Evolutionary conservation across 805 yeast genomes (phyloP).

Genomic region (Candida methanosorbosa): DNA sequence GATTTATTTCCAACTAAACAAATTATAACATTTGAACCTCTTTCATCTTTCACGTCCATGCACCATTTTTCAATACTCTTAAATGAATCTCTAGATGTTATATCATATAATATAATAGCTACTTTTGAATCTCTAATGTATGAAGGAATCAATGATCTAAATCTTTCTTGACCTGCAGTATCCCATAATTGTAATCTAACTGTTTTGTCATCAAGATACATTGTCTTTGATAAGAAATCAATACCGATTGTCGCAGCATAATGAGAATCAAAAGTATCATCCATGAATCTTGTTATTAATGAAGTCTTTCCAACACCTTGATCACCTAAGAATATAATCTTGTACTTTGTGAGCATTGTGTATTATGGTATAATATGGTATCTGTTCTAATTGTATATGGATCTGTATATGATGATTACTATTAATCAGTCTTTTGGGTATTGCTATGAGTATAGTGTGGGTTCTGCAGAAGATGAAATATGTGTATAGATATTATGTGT

Average conservation of each 20-base stretch:
- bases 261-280: slow-evolving; percentile 93
- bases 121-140: slow-evolving; percentile 94
- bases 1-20: slow-evolving; percentile 90
- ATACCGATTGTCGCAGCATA: slow-evolving; percentile 97
- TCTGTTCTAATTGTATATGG: too few relatives aligned
- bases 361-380: too few relatives aligned
- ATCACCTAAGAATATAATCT: slow-evolving; percentile 95
- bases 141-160: slow-evolving; percentile 89
- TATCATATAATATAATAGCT: slow-evolving; percentile 95
- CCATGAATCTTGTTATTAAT: slow-evolving; percentile 93
- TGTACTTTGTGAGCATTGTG: slow-evolving; percentile 54
- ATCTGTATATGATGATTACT: background rate
- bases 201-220: slow-evolving; percentile 94
- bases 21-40: slow-evolving; percentile 82
- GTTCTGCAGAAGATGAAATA: too few relatives aligned
- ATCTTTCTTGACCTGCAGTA: slow-evolving; percentile 96
- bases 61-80: slow-evolving; percentile 85
- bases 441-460: background rate
- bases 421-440: background rate
- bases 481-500: too few relatives aligned
- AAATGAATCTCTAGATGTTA: slow-evolving; percentile 79
- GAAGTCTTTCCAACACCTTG: slow-evolving; percentile 97
- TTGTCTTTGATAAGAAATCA: slow-evolving; percentile 85
- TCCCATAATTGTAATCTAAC: slow-evolving; percentile 95
- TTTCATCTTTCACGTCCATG: slow-evolving; percentile 86